Conservation (phyloP, 1,284 basidiomycete species). For the Naganishia sp. region DNA sequence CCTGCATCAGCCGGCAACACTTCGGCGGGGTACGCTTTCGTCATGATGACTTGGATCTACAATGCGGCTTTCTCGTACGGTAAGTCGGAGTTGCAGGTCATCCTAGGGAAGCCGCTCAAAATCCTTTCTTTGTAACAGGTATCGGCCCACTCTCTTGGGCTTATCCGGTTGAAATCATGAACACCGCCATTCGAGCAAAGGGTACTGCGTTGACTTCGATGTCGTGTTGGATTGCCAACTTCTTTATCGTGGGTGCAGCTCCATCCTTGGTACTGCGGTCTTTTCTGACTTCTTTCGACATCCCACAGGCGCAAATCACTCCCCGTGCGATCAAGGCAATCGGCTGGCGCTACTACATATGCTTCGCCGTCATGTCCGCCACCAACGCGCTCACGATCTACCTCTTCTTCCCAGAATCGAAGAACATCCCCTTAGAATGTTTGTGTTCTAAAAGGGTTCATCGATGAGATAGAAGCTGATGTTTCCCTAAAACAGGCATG, state of each 20-base stretch:
- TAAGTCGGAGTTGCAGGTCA: too few relatives aligned
- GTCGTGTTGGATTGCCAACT: slow-evolving; percentile 58
- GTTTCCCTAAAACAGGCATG: too few relatives aligned
- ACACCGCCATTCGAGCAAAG: slow-evolving; percentile 64
- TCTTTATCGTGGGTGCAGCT: slow-evolving; percentile 12
- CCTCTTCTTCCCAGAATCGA: slow-evolving; percentile 54
- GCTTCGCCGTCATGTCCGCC: slow-evolving; percentile 65
- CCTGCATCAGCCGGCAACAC: slow-evolving; percentile 26
- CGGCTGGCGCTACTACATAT: slow-evolving; percentile 58
- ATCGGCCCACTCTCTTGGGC: slow-evolving; percentile 40
- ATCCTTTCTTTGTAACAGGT: too few relatives aligned
- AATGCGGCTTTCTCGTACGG: slow-evolving; percentile 18
- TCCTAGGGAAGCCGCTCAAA: too few relatives aligned
- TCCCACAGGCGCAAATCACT: slow-evolving; percentile 45
- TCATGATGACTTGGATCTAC: slow-evolving; percentile 37
- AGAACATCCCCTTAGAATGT: too few relatives aligned
- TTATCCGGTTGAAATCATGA: slow-evolving; percentile 58
- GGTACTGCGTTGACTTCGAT: slow-evolving; percentile 62
- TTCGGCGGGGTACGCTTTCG: slow-evolving; percentile 38
- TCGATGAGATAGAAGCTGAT: too few relatives aligned
- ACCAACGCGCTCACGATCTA: slow-evolving; percentile 65
- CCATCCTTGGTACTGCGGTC: not conserved
- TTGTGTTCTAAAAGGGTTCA: too few relatives aligned
- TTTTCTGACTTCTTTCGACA: not conserved
- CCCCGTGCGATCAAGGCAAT: slow-evolving; percentile 50